Base-by-base conservation (phyloP, 2,329 filamentous ascomycete species). In the Sporothrix mexicana region DNA sequence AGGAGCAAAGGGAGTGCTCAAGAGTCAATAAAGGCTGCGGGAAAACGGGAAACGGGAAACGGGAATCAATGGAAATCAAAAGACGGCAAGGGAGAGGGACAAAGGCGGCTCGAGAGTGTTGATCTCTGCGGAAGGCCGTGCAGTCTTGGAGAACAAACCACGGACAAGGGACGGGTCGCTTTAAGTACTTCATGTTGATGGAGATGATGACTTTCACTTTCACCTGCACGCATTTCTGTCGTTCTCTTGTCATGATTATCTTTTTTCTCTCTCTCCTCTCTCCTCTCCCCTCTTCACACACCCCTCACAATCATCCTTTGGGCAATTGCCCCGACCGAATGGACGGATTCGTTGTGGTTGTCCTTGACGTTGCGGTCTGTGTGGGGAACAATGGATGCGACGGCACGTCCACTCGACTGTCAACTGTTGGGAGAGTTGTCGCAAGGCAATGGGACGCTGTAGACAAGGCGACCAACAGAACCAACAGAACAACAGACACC, bases 81-180 rank as follows among this genome's bases (percentile, higher is more conserved):
- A 23, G 3, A 66, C 45, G 20, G 41, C 8, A 45, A 45, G 41
- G 17, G 9, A 55, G 30, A 45, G n/a, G 41, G 62, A 25, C 12
- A 55, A 69, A 23, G 51, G 51, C 49, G 49, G 51, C 51, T 57
- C 8, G n/a, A 57, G 67, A 69, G 25, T 69, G 67, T 30, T 57
- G 67, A 69, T 69, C 67, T 43, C 51, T 69, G 49, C 49, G 67
- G 30, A 59, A n/a, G 67, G 49, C 51, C 51, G 67, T 59, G 53
- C 49, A 45, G 47, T 68, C 30, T n/a, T 25, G 20, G 51, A 25
- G 7, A 10, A 55, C 3, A n/a, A 51, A 2, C 55, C 3, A 17
- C 9, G 55, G 36, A 36, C 3, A 45, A 62, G 43, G 43, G 64
- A 68, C 47, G 64, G 45, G 15, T 53, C 47, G 62, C 41, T 23